These are phyloP conservation scores for Fonsecaea pugnacius DNA, from an alignment of 2,329 filamentous ascomycete species.

Conservation along the genomic window DNA sequence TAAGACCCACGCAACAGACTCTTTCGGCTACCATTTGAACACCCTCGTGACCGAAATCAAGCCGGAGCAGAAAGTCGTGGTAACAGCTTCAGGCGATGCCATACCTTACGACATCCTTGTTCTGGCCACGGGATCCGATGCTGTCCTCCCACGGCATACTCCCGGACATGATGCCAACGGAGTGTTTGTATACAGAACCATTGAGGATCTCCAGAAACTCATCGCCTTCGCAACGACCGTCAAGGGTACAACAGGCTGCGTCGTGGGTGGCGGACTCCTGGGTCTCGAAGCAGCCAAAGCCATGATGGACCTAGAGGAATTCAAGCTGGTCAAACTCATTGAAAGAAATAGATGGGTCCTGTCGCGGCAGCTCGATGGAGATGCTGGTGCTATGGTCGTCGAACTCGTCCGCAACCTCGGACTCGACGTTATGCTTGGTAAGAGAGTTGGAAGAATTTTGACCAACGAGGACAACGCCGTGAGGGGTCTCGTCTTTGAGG, in stretches of 20 bases:
- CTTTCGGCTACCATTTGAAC: conserved; percentile 75
- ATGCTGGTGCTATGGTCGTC: conserved; percentile 80
- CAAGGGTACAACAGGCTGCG: conserved; percentile 71
- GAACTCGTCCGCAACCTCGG: conserved; percentile 80
- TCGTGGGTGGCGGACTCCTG: conserved; percentile 82
- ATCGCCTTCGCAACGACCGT: conserved; percentile 72
- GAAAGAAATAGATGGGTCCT: conserved; percentile 84
- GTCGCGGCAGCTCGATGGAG: conserved; percentile 77
- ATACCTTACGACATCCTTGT: conserved; percentile 80
- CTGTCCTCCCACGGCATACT: conserved; percentile 71
- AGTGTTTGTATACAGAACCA: conserved; percentile 87
- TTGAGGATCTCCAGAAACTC: conserved; percentile 76
- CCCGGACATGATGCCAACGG: conserved; percentile 79
- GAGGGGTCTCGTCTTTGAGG: conserved; percentile 76
- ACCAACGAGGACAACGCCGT: conserved; percentile 70
- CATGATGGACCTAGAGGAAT: conserved; percentile 82
- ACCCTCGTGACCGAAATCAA: conserved; percentile 72
- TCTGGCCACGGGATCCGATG: conserved; percentile 84
- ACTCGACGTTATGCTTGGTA: conserved; percentile 77
- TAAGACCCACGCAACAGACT: conserved; percentile 65
- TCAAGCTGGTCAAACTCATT: conserved; percentile 74
- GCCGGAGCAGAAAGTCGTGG: conserved; percentile 66
- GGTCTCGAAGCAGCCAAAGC: conserved; percentile 89
- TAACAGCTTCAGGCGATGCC: conserved; percentile 69
- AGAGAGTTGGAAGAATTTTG: conserved; percentile 72